Percentiles rank a stretch among this genome's conserved stretches.
These are phyloP conservation scores for Sphaerostilbella broomeana DNA, from an alignment of 2,329 filamentous ascomycete genomes.

Conservation along the genomic window DNA sequence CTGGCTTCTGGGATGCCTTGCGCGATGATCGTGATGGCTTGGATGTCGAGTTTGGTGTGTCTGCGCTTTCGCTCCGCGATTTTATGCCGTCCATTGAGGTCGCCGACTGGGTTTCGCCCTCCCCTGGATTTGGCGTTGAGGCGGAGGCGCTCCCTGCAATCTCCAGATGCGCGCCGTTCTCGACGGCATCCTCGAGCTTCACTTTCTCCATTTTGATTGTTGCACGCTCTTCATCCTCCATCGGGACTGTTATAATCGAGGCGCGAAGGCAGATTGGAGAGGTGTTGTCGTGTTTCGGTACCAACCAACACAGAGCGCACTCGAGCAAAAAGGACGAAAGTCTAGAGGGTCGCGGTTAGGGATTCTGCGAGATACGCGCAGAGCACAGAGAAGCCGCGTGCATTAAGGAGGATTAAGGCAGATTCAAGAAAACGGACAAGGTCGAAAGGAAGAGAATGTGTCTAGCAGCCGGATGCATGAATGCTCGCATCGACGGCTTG, in stretches of 20 bases:
- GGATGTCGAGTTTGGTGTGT: slow-evolving; percentile 37
- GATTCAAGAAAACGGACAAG: slow-evolving; percentile 9
- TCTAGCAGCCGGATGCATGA: slow-evolving; percentile 16
- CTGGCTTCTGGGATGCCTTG: slow-evolving; percentile 62
- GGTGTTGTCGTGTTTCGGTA: background rate
- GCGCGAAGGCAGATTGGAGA: slow-evolving; percentile 1
- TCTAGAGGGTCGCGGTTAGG: slow-evolving; percentile 8
- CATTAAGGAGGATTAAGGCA: slow-evolving; percentile 1
- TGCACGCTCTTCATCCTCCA: slow-evolving; percentile 38
- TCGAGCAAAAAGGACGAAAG: slow-evolving; percentile 2
- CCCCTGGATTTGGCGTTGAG: slow-evolving; percentile 28
- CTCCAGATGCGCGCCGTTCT: slow-evolving; percentile 33
- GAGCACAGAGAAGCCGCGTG: slow-evolving; percentile 7
- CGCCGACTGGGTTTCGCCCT: slow-evolving; percentile 28
- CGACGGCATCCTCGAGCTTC: slow-evolving; percentile 36
- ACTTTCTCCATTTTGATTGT: slow-evolving; percentile 37
- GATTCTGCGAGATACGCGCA: slow-evolving; percentile 9
- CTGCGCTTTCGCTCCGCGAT: slow-evolving; percentile 40
- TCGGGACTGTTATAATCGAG: slow-evolving; percentile 18
- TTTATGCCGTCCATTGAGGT: slow-evolving; percentile 41
- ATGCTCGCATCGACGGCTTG: slow-evolving; percentile 16
- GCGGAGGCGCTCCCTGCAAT: slow-evolving; percentile 35
- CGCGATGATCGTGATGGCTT: slow-evolving; percentile 67
- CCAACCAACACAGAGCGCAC: background rate
- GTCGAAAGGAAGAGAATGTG: slow-evolving; percentile 3